Base-by-base conservation (phyloP, 306 rosid genomes). In the Pueraria montana region DNA sequence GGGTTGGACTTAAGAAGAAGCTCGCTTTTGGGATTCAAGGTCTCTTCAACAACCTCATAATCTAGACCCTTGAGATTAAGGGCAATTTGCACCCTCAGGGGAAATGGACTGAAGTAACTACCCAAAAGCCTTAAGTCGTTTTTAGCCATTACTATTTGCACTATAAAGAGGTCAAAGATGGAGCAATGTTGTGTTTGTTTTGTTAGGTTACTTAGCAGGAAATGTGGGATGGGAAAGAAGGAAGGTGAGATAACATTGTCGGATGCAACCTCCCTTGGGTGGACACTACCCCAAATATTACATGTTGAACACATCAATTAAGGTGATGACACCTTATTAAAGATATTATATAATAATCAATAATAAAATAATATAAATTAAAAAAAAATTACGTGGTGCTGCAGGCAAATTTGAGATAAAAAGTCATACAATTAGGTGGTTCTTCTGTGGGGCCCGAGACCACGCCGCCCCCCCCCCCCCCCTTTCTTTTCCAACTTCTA, bases 1-100 rank as follows among this genome's bases (percentile, higher is more conserved):
- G 92, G 94, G 77, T 92, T 92, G 17, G 90, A 88, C 45, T 84
- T 81, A 73, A 88, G 91, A 70, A 92, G 90, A 52, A 90, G 84
- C 21, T 75, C 82, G 26, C 90, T 87, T 80, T 92, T 92, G 72
- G 87, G 6, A 20, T 43, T 46, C 8, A 89, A 14, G 10, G 18
- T 24, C 84, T 92, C 88, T 40, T 89, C 85, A 30, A 82, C 11
- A 66, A 53, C 36, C n/a, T 87, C 89, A 34, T 89, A 89, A 1
- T 84, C 62, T 53, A 87, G 49, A 1, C 87, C 84, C 74, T 90
- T 91, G 11, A 90, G 34, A 77, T 82, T 88, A 48, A 89, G 87
- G 21, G 93, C 89, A 0, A 91, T 56, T 74, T 24, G 74, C 23
- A 78, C 87, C 66, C 91, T 84, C 65, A 75, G 5, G 59, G 42